Percentiles rank a stretch among this genome's conserved stretches.
phyloP scores from a whole-genome alignment of 2,329 filamentous ascomycete species.

The Scedosporium dehoogii region DNA sequence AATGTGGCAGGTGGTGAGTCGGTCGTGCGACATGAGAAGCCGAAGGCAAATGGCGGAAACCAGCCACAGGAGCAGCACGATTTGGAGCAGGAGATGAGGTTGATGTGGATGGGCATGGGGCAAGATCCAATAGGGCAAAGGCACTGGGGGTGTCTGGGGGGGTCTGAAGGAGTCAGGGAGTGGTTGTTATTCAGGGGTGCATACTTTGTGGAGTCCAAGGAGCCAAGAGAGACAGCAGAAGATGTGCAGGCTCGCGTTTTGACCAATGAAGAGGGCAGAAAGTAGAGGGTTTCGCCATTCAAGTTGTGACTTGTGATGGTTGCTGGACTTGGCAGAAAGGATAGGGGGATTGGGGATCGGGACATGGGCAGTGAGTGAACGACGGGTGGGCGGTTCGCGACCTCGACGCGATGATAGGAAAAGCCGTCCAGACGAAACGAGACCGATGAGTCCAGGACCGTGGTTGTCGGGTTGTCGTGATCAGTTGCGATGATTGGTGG shows the following conservation, averaged over 20 bases:
- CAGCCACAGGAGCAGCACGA: not conserved
- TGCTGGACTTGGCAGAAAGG: too few species aligned
- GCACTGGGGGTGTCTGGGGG: conserved; percentile 10
- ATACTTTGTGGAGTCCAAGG: conserved; percentile 7
- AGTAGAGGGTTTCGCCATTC: too few species aligned
- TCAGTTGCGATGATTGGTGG: not conserved
- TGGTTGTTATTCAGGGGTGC: not conserved
- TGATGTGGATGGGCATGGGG: conserved; percentile 10
- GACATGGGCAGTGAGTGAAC: too few species aligned
- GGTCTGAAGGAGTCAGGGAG: too few species aligned
- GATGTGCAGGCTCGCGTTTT: not conserved
- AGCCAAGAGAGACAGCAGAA: conserved; percentile 4
- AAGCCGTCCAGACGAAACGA: not conserved
- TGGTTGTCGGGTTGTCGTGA: not conserved
- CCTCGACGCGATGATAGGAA: too few species aligned
- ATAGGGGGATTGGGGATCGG: too few species aligned
- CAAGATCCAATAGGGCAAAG: conserved; percentile 11
- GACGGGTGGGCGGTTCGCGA: too few species aligned
- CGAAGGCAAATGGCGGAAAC: not conserved
- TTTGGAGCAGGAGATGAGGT: conserved; percentile 3
- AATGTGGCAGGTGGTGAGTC: not conserved
- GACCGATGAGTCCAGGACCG: not conserved
- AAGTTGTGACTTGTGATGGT: too few species aligned
- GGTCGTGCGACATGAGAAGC: not conserved
- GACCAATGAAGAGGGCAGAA: not conserved